Conservation (phyloP, 768 basidiomycete genomes). For the Boletus pseudopeckii region DNA sequence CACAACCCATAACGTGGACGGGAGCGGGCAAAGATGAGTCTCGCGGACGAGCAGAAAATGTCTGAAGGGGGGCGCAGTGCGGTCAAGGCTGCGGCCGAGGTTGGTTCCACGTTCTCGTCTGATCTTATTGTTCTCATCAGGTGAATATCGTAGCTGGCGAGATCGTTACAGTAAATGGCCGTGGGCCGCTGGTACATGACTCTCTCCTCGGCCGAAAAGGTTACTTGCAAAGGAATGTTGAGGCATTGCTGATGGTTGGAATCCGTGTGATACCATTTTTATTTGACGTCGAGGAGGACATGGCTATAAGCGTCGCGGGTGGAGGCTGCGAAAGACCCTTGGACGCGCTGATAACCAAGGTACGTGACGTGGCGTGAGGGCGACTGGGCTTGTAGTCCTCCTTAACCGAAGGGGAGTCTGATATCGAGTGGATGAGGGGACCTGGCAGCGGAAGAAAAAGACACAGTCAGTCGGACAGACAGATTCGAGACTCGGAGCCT, state of each 20-base stretch:
- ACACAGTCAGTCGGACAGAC: no score
- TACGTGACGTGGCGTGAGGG: background rate
- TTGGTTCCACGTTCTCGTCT: constrained; percentile 29
- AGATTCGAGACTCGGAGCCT: no score
- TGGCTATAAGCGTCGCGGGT: no score
- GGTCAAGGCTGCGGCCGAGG: constrained; percentile 81
- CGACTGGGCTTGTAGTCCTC: background rate
- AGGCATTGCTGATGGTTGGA: no score
- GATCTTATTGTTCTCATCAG: background rate
- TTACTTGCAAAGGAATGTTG: no score
- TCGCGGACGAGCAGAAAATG: constrained; percentile 51
- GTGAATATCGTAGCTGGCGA: constrained; percentile 62
- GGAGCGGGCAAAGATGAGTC: constrained; percentile 28
- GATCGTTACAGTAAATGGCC: constrained; percentile 76
- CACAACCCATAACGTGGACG: constrained; percentile 30
- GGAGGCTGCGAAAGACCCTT: no score
- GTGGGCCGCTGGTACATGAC: constrained; percentile 52
- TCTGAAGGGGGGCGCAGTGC: constrained; percentile 72
- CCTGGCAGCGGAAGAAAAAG: constrained; percentile 11
- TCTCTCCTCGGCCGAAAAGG: no score
- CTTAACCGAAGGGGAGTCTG: constrained; percentile 24
- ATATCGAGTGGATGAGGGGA: constrained; percentile 24
- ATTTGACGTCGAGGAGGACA: no score
- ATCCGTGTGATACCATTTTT: no score
- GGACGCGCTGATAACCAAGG: no score